Conservation (phyloP, 371 early-diverging fungal species). For the Zychaea mexicana region DNA sequence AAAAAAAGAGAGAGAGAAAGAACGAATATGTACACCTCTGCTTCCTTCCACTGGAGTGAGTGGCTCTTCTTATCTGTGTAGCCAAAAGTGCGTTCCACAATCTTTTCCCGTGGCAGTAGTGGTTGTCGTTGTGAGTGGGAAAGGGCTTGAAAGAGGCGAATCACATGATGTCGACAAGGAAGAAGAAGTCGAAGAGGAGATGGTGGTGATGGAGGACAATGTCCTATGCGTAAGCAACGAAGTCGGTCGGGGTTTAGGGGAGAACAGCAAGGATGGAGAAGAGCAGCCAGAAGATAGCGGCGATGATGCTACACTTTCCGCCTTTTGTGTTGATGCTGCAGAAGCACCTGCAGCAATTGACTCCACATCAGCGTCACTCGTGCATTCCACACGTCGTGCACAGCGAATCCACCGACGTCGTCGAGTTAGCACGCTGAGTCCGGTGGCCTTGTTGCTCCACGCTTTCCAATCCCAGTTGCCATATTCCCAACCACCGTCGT, state of each 20-base stretch:
- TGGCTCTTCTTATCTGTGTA: background rate
- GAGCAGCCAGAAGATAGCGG: background rate
- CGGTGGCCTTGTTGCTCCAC: slow-evolving; percentile 6
- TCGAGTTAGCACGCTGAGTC: slow-evolving; percentile 13
- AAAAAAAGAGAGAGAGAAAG: background rate
- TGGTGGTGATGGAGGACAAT: slow-evolving; percentile 12
- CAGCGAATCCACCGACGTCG: slow-evolving; percentile 17
- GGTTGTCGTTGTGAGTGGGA: background rate
- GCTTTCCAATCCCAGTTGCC: slow-evolving; percentile 16
- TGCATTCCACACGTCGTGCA: slow-evolving; percentile 13
- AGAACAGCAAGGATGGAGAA: background rate
- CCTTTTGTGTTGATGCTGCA: background rate
- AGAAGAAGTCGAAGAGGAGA: background rate
- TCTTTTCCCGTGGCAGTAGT: background rate
- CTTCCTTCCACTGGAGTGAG: no score
- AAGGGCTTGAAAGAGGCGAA: background rate
- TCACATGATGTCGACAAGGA: background rate
- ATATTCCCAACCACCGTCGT: slow-evolving; percentile 21
- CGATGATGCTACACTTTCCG: slow-evolving; percentile 8
- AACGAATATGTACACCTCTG: background rate
- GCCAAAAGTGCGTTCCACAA: slow-evolving; percentile 3
- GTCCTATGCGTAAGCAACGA: slow-evolving; percentile 11
- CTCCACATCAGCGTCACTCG: background rate
- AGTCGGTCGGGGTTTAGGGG: slow-evolving; percentile 9
- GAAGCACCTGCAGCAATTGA: background rate